Percentiles rank a stretch among this genome's conserved stretches.
Evolutionary conservation across 148 eudicot genomes (phyloP).

Genomic region (Vaccinium darrowii): DNA sequence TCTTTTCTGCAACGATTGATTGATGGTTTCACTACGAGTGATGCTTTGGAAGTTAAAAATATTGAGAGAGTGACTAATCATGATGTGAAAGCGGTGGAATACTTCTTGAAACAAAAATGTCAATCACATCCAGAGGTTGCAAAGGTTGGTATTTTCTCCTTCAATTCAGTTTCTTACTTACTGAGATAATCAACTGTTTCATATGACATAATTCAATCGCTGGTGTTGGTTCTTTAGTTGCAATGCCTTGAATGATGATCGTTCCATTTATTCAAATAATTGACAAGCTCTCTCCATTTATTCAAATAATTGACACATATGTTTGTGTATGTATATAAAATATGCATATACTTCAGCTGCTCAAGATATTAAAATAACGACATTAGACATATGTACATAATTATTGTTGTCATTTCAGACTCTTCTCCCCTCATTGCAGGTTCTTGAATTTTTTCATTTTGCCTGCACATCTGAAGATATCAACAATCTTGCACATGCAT

Average conservation of each 20-base stretch:
- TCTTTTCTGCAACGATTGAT: slow-evolving; percentile 55
- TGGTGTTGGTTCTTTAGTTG: neutral
- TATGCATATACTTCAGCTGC: neutral
- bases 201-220: no score
- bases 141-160: slow-evolving; percentile 45
- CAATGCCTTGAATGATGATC: neutral
- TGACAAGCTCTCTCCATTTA: neutral
- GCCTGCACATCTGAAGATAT: slow-evolving; percentile 98
- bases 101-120: slow-evolving; percentile 83
- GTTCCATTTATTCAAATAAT: neutral
- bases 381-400: neutral
- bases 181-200: neutral
- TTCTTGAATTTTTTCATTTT: slow-evolving; percentile 95
- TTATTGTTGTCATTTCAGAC: neutral
- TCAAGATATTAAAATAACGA: neutral
- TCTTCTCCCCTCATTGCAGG: slow-evolving; percentile 37
- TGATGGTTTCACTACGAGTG: slow-evolving; percentile 57
- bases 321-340: neutral
- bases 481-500: slow-evolving; percentile 54
- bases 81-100: slow-evolving; percentile 95
- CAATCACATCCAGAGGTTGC: slow-evolving; percentile 69
- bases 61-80: slow-evolving; percentile 93
- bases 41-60: slow-evolving; percentile 80
- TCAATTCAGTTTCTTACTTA: neutral
- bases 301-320: neutral